A percentile compares a stretch with the other conserved stretches of the same genome.
These are phyloP conservation scores for Hanseniaspora guilliermondii DNA, from an alignment of 805 yeast species.

Conservation along the genomic window DNA sequence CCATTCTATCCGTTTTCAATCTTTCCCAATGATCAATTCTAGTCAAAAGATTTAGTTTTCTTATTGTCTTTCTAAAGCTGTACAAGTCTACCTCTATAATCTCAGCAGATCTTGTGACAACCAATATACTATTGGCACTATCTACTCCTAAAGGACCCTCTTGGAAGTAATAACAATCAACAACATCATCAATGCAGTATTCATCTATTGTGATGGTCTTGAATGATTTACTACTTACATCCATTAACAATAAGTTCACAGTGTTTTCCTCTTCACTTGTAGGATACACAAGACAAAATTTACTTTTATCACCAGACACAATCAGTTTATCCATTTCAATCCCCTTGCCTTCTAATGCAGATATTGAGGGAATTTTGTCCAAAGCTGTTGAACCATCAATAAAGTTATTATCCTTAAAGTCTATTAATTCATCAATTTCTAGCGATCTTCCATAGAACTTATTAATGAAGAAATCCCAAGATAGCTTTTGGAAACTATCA, in stretches of 20 bases:
- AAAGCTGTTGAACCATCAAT: neutral
- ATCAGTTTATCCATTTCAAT: neutral
- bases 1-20: conserved; percentile 9
- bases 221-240: neutral
- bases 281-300: neutral
- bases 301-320: neutral
- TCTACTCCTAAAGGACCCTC: conserved; percentile 10
- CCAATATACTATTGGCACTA: neutral
- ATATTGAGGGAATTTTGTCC: neutral
- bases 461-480: conserved; percentile 4
- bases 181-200: neutral
- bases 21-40: conserved; percentile 9
- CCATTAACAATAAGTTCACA: neutral
- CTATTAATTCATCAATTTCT: conserved; percentile 3
- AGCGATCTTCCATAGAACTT: conserved; percentile 2
- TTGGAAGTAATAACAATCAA: conserved; percentile 2
- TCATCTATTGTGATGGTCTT: neutral
- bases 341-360: neutral
- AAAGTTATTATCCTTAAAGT: neutral
- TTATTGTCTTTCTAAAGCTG: neutral
- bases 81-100: conserved; percentile 4
- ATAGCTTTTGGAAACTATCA: conserved; percentile 5
- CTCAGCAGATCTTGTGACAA: conserved; percentile 4
- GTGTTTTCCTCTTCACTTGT: neutral
- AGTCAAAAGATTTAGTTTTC: neutral